These are phyloP conservation scores for Aspergillus clavatus DNA, from an alignment of 2,329 filamentous ascomycete genomes.

Conservation along the genomic window DNA sequence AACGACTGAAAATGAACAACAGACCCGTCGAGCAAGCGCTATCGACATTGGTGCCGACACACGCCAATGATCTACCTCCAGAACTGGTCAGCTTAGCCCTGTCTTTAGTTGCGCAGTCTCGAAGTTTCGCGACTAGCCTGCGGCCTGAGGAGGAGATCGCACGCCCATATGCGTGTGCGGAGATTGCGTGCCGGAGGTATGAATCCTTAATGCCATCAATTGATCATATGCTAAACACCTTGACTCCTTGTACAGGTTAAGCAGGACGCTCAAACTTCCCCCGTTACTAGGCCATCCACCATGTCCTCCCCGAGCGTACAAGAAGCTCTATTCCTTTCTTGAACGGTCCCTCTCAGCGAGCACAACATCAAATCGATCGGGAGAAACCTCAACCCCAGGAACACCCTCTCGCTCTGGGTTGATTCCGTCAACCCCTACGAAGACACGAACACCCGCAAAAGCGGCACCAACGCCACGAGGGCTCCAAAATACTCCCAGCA, in stretches of 20 bases:
- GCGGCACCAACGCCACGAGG: constrained; percentile 24
- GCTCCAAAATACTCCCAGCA: constrained; percentile 41
- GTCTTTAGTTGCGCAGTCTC: constrained; percentile 74
- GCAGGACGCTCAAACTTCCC: constrained; percentile 70
- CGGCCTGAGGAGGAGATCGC: constrained; percentile 84
- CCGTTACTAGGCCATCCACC: constrained; percentile 71
- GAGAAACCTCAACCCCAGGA: constrained; percentile 28
- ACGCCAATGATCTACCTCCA: constrained; percentile 61
- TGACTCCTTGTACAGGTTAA: constrained; percentile 53
- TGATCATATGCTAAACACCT: background rate
- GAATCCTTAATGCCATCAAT: background rate
- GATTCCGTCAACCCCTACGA: constrained; percentile 38
- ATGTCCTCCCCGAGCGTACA: constrained; percentile 74
- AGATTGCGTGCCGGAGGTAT: constrained; percentile 84
- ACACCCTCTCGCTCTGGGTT: constrained; percentile 26
- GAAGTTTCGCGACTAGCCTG: constrained; percentile 68
- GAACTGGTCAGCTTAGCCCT: constrained; percentile 67
- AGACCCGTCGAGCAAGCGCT: constrained; percentile 69
- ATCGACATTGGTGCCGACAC: constrained; percentile 67
- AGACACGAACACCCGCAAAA: constrained; percentile 28
- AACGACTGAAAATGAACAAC: constrained; percentile 66
- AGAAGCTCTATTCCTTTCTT: constrained; percentile 75
- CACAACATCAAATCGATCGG: constrained; percentile 33
- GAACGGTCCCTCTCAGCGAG: constrained; percentile 59
- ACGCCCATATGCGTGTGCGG: constrained; percentile 76